These are phyloP conservation scores for Lepidium aucheri DNA, from an alignment of 345 rosid genomes.

Conservation along the genomic window DNA sequence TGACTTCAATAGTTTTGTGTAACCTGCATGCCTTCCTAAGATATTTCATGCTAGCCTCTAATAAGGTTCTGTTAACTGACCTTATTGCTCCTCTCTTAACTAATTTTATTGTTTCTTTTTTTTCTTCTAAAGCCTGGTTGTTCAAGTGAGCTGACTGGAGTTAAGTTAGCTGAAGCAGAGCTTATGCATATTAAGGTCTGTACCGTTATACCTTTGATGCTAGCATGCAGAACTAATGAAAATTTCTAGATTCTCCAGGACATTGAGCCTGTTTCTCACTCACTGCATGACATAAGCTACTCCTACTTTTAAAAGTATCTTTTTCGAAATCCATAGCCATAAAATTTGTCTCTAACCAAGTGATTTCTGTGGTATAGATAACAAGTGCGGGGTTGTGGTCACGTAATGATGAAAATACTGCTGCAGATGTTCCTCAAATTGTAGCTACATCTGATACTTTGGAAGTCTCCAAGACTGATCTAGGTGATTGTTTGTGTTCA, in stretches of 20 bases:
- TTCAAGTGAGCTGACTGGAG: conserved; percentile 76
- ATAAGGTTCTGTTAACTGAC: not conserved
- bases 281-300: not conserved
- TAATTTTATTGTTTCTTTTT: not conserved
- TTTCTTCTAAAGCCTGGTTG: conserved; percentile 66
- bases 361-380: conserved; percentile 47
- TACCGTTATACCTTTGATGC: not conserved
- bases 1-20: not conserved
- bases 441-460: conserved; percentile 29
- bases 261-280: not conserved
- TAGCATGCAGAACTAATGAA: not conserved
- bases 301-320: not conserved
- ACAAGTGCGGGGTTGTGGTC: conserved; percentile 93
- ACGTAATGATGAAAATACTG: conserved; percentile 39
- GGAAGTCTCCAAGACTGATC: conserved; percentile 39
- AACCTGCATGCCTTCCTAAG: not conserved
- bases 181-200: conserved; percentile 78
- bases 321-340: not conserved
- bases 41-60: not conserved
- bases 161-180: conserved; percentile 49
- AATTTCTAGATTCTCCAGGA: not conserved
- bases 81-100: not conserved
- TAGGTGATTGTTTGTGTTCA: conserved; percentile 37
- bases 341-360: conserved; percentile 2
- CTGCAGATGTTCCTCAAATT: conserved; percentile 29